These are phyloP conservation scores for Hygrophila difformis DNA, from an alignment of 257 asterid species.

Conservation along the genomic window DNA sequence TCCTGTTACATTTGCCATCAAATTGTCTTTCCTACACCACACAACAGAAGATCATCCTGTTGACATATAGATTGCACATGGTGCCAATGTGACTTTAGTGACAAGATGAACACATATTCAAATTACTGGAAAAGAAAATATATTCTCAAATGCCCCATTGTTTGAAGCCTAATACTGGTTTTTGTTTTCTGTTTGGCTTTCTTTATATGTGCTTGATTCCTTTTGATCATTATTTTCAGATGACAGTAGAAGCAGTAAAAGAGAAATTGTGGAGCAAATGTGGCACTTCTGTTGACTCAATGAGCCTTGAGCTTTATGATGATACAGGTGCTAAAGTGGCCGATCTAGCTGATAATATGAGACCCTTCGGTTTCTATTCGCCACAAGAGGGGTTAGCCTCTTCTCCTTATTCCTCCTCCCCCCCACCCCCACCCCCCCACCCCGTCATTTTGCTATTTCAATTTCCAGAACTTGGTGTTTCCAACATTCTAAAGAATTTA, in stretches of 20 bases:
- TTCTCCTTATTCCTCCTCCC: too few relatives aligned
- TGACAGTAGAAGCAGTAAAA: slow-evolving; percentile 75
- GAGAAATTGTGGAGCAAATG: slow-evolving; percentile 91
- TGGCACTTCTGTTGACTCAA: slow-evolving; percentile 80
- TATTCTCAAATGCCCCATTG: neutral
- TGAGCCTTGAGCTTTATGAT: slow-evolving; percentile 85
- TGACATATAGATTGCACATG: too few relatives aligned
- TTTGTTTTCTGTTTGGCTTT: slow-evolving; percentile 2
- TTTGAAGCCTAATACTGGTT: neutral
- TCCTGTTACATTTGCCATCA: too few relatives aligned
- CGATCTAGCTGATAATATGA: slow-evolving; percentile 46
- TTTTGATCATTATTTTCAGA: slow-evolving; percentile 31
- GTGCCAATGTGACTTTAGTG: neutral
- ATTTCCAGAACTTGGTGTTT: too few relatives aligned
- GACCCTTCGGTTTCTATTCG: slow-evolving; percentile 80
- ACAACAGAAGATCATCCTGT: too few relatives aligned
- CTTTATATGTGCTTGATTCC: slow-evolving; percentile 11
- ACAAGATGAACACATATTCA: neutral
- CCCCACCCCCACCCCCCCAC: too few relatives aligned
- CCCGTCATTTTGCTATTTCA: neutral
- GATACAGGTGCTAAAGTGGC: slow-evolving; percentile 57
- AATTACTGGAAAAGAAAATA: too few relatives aligned
- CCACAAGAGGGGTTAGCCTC: slow-evolving; percentile 71
- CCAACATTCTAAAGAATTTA: neutral
- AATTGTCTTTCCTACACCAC: too few relatives aligned